Conservation (phyloP, 2,329 filamentous ascomycete genomes). For the Pyrenophora tritici-repentis region DNA sequence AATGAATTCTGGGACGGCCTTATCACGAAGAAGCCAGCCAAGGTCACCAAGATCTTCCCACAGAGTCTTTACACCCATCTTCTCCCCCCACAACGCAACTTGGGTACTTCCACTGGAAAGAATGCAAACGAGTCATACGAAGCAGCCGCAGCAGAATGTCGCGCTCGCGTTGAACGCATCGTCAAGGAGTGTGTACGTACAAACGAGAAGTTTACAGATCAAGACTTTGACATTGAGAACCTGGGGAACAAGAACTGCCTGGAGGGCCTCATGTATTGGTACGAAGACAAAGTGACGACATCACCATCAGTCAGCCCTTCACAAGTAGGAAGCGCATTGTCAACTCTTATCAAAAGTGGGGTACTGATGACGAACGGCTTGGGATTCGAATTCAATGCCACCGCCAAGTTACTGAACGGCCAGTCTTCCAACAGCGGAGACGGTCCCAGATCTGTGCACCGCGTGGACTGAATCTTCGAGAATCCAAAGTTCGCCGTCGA, state of each 20-base stretch:
- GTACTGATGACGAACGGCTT: constrained; percentile 26
- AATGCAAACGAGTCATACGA: constrained; percentile 71
- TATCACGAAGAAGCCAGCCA: constrained; percentile 70
- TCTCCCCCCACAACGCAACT: constrained; percentile 40
- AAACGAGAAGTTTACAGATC: constrained; percentile 83
- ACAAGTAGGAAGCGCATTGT: constrained; percentile 28
- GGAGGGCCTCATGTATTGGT: constrained; percentile 48
- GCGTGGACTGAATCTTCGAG: constrained; percentile 73
- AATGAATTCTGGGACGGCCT: constrained; percentile 74
- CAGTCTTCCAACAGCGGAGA: constrained; percentile 24
- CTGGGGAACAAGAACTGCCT: constrained; percentile 54
- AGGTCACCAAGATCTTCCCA: constrained; percentile 72
- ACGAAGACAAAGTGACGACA: constrained; percentile 57
- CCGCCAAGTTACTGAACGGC: constrained; percentile 64
- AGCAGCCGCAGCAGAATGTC: constrained; percentile 70
- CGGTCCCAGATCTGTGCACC: constrained; percentile 34
- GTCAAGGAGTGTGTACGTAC: constrained; percentile 69
- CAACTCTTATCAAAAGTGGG: constrained; percentile 30
- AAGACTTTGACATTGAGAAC: constrained; percentile 82
- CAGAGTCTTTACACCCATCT: constrained; percentile 64
- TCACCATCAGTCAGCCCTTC: constrained; percentile 15
- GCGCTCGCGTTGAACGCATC: constrained; percentile 61
- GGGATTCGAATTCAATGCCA: constrained; percentile 47
- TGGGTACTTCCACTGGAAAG: constrained; percentile 62
- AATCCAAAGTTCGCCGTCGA: constrained; percentile 76